A percentile compares a stretch with the other conserved stretches of the same genome.
Conservation (phyloP, 2,329 filamentous ascomycete genomes). For the Leptographium galeiforme region DNA sequence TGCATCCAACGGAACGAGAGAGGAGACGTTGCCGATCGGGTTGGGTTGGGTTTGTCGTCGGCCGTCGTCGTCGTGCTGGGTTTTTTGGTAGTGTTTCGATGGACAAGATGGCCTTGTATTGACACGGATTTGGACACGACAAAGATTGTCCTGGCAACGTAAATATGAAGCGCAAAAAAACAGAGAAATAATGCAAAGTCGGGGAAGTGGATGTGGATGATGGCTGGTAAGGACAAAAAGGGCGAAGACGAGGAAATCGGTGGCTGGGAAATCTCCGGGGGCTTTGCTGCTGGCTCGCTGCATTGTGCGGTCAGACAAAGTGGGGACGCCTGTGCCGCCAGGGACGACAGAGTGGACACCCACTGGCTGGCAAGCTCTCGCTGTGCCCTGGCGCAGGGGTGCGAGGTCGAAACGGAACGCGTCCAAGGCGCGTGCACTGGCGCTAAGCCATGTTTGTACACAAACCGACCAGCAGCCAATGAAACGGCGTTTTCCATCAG, state of each 20-base stretch:
- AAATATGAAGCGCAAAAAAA: background rate
- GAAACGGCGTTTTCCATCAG: too few relatives aligned
- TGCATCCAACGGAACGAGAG: background rate
- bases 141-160: background rate
- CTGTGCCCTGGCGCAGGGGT: too few relatives aligned
- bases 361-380: background rate
- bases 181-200: background rate
- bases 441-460: background rate
- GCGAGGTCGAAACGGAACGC: conserved; percentile 8
- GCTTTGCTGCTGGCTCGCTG: background rate
- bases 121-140: too few relatives aligned
- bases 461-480: background rate
- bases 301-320: too few relatives aligned
- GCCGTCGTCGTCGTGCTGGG: background rate
- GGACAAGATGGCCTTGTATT: too few relatives aligned
- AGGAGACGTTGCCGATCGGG: background rate
- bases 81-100: too few relatives aligned
- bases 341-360: background rate
- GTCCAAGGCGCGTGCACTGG: conserved; percentile 6
- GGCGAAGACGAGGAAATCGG: background rate
- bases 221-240: background rate
- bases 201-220: background rate
- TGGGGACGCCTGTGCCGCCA: background rate
- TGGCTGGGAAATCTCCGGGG: conserved; percentile 2
- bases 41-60: background rate